These are phyloP conservation scores for sorghum (Sorghum bicolor) DNA, from an alignment of 176 grass and related monocot genomes.

Conservation along the genomic window Sorghum_bicolor_NCBIv3 NC_012874.2:62529001-62529500, in stretches of 20 bases:
- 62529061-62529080: too few species aligned
- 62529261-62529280: background rate
- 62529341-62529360: background rate
- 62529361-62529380: background rate
- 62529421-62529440: too few species aligned
- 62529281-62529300: background rate
- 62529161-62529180: background rate
- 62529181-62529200: background rate
- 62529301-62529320: background rate
- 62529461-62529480: too few species aligned
- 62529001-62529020: too few species aligned
- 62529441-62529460: too few species aligned
- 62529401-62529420: too few species aligned
- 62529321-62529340: background rate
- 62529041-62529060: too few species aligned
- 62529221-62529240: conserved; percentile 7
- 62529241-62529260: background rate
- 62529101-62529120: background rate
- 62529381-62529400: too few species aligned
- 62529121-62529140: background rate
- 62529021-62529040: too few species aligned
- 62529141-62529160: background rate
- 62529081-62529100: background rate
- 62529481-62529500: too few species aligned
- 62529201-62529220: background rate